Percentiles rank a stretch among this genome's conserved stretches.
These are phyloP conservation scores for Phytopythium sindhum DNA, from an alignment of 352 stramenopile species.

Conservation along the genomic window DNA sequence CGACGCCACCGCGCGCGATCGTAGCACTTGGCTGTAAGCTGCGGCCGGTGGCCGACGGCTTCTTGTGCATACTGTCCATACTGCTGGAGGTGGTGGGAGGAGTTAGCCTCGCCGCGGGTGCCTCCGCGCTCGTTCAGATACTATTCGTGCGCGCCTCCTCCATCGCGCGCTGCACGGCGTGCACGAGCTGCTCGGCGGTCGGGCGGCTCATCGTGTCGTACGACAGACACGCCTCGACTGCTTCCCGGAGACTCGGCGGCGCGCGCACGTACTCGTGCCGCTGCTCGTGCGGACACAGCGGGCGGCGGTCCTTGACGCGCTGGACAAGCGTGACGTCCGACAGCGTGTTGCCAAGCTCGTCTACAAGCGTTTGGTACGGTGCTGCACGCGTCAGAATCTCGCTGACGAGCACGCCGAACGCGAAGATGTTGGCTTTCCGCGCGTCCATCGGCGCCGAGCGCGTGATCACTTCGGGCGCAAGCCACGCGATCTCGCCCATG, in stretches of 20 bases:
- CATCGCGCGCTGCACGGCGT: conserved; percentile 36
- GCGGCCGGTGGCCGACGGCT: neutral
- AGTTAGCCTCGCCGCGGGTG: neutral
- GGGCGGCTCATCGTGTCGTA: conserved; percentile 46
- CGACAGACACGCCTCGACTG: conserved; percentile 50
- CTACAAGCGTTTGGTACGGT: conserved; percentile 45
- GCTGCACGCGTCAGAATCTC: conserved; percentile 51
- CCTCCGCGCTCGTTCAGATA: conserved; percentile 28
- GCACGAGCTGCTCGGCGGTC: conserved; percentile 44
- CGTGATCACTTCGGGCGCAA: conserved; percentile 51
- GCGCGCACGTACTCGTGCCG: conserved; percentile 34
- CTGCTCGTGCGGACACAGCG: conserved; percentile 42
- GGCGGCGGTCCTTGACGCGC: conserved; percentile 30
- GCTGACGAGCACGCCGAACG: conserved; percentile 58
- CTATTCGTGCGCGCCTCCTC: conserved; percentile 26
- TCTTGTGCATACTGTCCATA: neutral
- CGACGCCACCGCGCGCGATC: neutral
- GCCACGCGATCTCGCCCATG: conserved; percentile 45
- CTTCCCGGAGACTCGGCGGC: conserved; percentile 31
- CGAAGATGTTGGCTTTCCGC: conserved; percentile 55
- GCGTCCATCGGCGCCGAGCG: conserved; percentile 40
- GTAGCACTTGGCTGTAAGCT: neutral
- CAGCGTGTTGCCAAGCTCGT: conserved; percentile 48
- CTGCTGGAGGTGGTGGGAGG: conserved; percentile 2
- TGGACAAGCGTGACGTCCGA: conserved; percentile 46